These are phyloP conservation scores for Mortierella sp. DNA, from an alignment of 371 early-diverging fungal genomes.

Conservation along the genomic window DNA sequence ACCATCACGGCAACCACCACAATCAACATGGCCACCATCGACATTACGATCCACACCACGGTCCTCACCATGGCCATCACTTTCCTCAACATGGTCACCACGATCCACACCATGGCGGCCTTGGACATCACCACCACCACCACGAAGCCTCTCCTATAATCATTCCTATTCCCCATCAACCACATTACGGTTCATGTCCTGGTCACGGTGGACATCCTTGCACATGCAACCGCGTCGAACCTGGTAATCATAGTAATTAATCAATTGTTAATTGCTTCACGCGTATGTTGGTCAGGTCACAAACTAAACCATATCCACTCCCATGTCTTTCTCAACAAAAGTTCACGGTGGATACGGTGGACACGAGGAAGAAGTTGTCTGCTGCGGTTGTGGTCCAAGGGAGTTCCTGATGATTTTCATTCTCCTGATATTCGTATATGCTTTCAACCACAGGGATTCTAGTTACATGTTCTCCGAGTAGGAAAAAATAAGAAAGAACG, in stretches of 20 bases:
- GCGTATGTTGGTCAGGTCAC: not conserved
- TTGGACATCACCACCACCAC: not conserved
- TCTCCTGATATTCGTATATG: no score
- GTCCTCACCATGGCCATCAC: not conserved
- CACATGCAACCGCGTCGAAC: not conserved
- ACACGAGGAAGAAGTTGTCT: no score
- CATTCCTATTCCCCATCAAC: slow-evolving; percentile 1
- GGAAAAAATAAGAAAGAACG: no score
- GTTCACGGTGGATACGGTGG: no score
- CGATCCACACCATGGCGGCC: not conserved
- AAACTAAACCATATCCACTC: no score
- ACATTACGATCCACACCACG: not conserved
- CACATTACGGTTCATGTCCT: not conserved
- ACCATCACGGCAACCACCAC: no score
- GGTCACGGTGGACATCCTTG: not conserved
- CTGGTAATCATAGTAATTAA: not conserved
- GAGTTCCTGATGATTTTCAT: no score
- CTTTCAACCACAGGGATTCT: no score
- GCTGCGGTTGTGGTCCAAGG: no score
- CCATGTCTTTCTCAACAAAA: no score
- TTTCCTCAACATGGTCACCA: not conserved
- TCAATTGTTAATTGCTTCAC: not conserved
- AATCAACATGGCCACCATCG: not conserved
- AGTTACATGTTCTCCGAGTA: no score
- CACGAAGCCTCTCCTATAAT: not conserved